Conservation (phyloP, 2,329 filamentous ascomycete species). For the Monilinia laxa region DNA sequence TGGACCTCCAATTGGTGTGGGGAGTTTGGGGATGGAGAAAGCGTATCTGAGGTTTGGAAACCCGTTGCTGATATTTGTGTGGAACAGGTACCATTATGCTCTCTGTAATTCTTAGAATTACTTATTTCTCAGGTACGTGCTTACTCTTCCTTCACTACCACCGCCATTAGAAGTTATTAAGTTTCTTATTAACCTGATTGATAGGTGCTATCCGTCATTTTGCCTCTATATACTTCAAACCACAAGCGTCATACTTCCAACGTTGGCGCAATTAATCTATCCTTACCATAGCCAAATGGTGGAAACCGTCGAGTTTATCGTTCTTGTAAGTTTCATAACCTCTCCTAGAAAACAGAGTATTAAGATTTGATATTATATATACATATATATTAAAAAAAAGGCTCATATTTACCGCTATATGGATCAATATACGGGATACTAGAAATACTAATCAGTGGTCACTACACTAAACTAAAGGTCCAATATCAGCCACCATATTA, state of each 20-base stretch:
- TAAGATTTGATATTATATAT: no score
- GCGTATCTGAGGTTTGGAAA: neutral
- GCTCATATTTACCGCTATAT: no score
- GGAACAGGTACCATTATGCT: neutral
- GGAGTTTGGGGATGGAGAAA: neutral
- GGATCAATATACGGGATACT: no score
- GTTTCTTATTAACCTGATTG: neutral
- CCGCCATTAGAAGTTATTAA: neutral
- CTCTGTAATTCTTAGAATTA: no score
- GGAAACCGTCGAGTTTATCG: neutral
- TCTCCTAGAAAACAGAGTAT: neutral
- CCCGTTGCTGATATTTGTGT: neutral
- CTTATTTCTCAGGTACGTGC: no score
- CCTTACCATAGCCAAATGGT: neutral
- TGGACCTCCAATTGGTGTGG: neutral
- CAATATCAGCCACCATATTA: no score
- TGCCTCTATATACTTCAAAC: no score
- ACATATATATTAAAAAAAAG: no score
- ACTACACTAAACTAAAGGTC: no score
- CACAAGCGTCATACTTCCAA: no score
- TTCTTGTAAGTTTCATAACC: neutral
- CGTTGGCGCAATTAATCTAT: neutral
- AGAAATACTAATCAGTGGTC: no score
- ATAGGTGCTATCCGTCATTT: neutral
- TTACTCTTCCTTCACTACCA: no score